A percentile compares a stretch with the other conserved stretches of the same genome.
Conservation (phyloP, 495 filamentous ascomycete species). For the Penicillium herquei region DNA sequence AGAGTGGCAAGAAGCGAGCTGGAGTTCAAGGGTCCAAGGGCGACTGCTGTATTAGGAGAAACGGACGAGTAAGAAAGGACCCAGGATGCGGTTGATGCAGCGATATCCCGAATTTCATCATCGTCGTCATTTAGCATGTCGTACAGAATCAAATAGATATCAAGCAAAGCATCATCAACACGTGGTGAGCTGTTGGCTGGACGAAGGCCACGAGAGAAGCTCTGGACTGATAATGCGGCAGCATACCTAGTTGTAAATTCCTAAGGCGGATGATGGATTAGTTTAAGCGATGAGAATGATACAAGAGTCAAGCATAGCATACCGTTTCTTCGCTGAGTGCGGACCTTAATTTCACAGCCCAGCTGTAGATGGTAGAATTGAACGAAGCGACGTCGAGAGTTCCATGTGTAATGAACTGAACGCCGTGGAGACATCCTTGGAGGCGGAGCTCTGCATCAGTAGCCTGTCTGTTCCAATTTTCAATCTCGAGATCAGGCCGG, state of each 20-base stretch:
- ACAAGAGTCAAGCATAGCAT: conserved; percentile 4
- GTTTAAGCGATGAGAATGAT: too few species aligned
- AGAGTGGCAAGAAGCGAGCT: conserved; percentile 45
- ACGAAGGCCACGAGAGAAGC: conserved; percentile 32
- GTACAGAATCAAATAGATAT: conserved; percentile 53
- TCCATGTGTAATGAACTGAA: conserved; percentile 43
- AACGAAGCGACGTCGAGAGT: conserved; percentile 7
- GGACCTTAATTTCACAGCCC: conserved; percentile 35
- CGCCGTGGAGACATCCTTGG: conserved; percentile 57
- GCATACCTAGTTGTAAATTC: conserved; percentile 65
- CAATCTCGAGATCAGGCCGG: conserved; percentile 18
- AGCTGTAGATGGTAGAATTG: conserved; percentile 25
- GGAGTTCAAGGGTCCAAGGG: conserved; percentile 46
- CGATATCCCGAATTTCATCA: conserved; percentile 73
- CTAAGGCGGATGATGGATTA: too few species aligned
- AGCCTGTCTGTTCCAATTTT: conserved; percentile 42
- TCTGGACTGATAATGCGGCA: conserved; percentile 44
- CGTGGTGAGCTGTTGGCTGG: conserved; percentile 24
- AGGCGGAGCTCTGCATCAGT: conserved; percentile 44
- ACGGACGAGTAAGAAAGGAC: conserved; percentile 39
- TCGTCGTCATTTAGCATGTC: conserved; percentile 84
- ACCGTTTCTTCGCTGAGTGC: conserved; percentile 46
- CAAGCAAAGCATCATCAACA: conserved; percentile 33
- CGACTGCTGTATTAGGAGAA: conserved; percentile 27
- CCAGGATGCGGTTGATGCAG: conserved; percentile 51